Conservation (phyloP, 495 filamentous ascomycete species). For the Lepidopterella palustris region DNA sequence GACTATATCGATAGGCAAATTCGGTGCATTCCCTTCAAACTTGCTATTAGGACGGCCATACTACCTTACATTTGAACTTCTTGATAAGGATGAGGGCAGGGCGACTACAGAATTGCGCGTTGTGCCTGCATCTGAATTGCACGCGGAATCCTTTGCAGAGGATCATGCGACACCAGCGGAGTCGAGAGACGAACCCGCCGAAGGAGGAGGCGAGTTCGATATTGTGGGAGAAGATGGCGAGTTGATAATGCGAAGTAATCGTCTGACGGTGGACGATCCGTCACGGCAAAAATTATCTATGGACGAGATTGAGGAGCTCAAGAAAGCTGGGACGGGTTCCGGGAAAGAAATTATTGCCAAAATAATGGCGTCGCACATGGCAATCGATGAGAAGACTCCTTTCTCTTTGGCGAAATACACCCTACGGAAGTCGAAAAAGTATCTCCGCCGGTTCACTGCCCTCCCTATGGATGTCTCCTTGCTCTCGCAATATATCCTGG, state of each 20-base stretch:
- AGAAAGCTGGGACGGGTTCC: conserved; percentile 65
- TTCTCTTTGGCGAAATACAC: conserved; percentile 95
- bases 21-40: conserved; percentile 79
- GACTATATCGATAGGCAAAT: conserved; percentile 79
- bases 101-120: conserved; percentile 59
- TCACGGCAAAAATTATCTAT: conserved; percentile 74
- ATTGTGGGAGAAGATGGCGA: conserved; percentile 48
- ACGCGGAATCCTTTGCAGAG: conserved; percentile 65
- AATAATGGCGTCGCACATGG: conserved; percentile 74
- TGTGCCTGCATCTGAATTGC: conserved; percentile 73
- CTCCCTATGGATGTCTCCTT: conserved; percentile 72
- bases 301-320: conserved; percentile 87
- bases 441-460: conserved; percentile 76
- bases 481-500: conserved; percentile 62
- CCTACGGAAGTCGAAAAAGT: conserved; percentile 87
- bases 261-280: conserved; percentile 70
- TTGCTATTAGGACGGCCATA: conserved; percentile 81
- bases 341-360: conserved; percentile 86
- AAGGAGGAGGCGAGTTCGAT: conserved; percentile 46
- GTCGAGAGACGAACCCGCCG: conserved; percentile 43
- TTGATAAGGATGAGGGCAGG: conserved; percentile 56
- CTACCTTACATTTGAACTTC: conserved; percentile 82
- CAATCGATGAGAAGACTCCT: conserved; percentile 85
- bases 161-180: conserved; percentile 40
- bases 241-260: conserved; percentile 69